Percentiles rank a stretch among this genome's conserved stretches.
Conservation (phyloP, 2,329 filamentous ascomycete genomes). For the Colletotrichum incanum region DNA sequence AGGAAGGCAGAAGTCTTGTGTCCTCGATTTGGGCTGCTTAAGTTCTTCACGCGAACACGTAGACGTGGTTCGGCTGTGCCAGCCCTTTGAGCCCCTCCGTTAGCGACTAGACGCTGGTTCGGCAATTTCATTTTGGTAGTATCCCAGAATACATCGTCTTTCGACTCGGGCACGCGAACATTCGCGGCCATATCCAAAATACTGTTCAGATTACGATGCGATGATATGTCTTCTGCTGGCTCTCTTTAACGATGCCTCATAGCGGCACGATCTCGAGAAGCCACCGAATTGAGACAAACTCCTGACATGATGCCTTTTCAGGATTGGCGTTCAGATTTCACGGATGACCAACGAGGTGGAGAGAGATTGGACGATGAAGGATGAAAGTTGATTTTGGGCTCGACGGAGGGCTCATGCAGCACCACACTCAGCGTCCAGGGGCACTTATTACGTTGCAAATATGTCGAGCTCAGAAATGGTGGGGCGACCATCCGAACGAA, state of each 20-base stretch:
- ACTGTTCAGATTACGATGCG: neutral
- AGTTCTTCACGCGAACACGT: too few species aligned
- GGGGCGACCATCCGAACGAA: neutral
- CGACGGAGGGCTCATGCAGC: neutral
- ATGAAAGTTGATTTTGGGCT: neutral
- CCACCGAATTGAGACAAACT: neutral
- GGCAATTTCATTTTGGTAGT: neutral
- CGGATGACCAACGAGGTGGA: neutral
- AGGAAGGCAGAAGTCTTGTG: slow-evolving; percentile 7
- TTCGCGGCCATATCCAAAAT: neutral
- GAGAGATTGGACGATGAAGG: neutral
- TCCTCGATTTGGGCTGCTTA: slow-evolving; percentile 26
- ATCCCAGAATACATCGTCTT: neutral
- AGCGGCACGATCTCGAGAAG: neutral
- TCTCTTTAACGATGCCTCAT: neutral
- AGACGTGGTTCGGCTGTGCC: neutral
- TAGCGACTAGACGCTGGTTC: neutral
- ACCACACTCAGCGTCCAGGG: neutral
- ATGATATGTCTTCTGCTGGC: neutral
- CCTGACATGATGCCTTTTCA: slow-evolving; percentile 1
- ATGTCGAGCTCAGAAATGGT: slow-evolving; percentile 2
- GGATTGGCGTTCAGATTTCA: neutral
- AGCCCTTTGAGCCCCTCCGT: neutral
- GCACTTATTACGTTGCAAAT: neutral
- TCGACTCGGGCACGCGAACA: neutral